Evolutionary conservation across 805 yeast genomes (phyloP).

Genomic region (Lachancea quebecensis): DNA sequence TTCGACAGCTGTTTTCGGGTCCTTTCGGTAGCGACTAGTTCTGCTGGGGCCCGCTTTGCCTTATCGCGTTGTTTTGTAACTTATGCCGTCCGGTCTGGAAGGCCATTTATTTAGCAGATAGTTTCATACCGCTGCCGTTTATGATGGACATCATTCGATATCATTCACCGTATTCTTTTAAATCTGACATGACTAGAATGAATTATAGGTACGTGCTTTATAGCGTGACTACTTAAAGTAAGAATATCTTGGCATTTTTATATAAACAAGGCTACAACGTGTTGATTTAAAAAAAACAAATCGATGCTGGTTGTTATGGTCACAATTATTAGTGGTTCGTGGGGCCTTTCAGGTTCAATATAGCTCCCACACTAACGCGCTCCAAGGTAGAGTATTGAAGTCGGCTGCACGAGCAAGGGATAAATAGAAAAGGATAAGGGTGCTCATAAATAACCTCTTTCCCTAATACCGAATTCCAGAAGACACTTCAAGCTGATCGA

Average conservation of each 20-base stretch:
- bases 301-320: too few relatives aligned
- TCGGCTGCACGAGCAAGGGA: background rate
- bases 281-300: too few relatives aligned
- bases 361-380: too few relatives aligned
- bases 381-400: too few relatives aligned
- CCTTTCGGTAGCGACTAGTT: too few relatives aligned
- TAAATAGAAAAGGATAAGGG: background rate
- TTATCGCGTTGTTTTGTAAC: background rate
- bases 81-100: background rate
- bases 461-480: slow-evolving; percentile 43
- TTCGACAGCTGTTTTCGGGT: background rate
- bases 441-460: background rate
- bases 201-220: too few relatives aligned
- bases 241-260: too few relatives aligned
- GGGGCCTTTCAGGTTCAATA: too few relatives aligned
- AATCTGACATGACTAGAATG: background rate
- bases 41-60: too few relatives aligned
- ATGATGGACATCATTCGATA: background rate
- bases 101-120: background rate
- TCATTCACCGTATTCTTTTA: background rate
- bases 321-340: too few relatives aligned
- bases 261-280: too few relatives aligned
- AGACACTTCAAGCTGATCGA: slow-evolving; percentile 59
- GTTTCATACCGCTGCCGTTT: background rate
- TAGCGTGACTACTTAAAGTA: too few relatives aligned